Conservation (phyloP, 345 rosid species). For the Nasturtium officinale region DNA sequence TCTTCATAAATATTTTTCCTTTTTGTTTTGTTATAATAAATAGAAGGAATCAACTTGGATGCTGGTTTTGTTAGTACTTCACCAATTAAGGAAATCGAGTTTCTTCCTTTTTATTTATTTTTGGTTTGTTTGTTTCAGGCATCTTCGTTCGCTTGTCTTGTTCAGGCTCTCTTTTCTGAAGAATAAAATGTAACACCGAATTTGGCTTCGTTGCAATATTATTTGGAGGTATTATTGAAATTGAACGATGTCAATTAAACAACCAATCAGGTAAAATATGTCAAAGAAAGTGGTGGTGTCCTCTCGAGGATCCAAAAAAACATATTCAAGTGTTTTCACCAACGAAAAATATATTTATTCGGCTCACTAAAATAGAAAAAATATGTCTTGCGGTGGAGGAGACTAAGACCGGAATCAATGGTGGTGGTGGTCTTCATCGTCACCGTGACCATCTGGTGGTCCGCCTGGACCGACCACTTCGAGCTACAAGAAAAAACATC, state of each 20-base stretch:
- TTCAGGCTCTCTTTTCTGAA: background rate
- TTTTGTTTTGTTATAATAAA: conserved; percentile 5
- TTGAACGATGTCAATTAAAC: conserved; percentile 19
- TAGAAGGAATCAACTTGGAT: conserved; percentile 1
- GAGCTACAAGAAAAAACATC: conserved; percentile 40
- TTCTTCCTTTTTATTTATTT: conserved; percentile 1
- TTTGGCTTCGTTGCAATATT: background rate
- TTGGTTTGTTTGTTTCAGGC: conserved; percentile 5
- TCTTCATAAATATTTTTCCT: background rate
- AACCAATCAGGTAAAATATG: background rate
- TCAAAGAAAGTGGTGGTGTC: conserved; percentile 9
- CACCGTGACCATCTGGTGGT: conserved; percentile 73
- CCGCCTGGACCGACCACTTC: conserved; percentile 91
- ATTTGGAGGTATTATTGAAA: background rate
- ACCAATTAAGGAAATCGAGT: conserved; percentile 37
- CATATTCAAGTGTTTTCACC: conserved; percentile 18
- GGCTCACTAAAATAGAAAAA: conserved; percentile 1
- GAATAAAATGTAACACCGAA: conserved; percentile 3
- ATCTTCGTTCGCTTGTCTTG: conserved; percentile 32
- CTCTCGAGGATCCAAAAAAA: conserved; percentile 1
- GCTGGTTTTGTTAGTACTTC: conserved; percentile 31
- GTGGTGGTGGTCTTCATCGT: conserved; percentile 39
- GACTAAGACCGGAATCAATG: conserved; percentile 19
- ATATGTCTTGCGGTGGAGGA: background rate
- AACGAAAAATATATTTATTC: conserved; percentile 21